phyloP scores from a whole-genome alignment of 768 basidiomycete species.

The Suillus spraguei region DNA sequence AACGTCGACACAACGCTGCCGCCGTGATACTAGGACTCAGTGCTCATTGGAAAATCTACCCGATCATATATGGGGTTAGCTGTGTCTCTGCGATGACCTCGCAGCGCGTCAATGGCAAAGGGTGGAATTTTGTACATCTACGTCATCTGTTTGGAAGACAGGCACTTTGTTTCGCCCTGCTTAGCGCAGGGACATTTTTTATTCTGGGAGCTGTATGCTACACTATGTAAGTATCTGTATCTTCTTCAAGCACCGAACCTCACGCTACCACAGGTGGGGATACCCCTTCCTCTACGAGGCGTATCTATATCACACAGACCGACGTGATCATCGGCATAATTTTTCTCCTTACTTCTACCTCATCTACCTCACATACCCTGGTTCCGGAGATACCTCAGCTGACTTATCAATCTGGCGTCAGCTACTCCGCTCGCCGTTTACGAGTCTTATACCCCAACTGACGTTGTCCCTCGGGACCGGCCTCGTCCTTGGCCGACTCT shows the following conservation, averaged over 20 bases:
- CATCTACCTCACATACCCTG: conserved; percentile 84
- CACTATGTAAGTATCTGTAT: conserved; percentile 58
- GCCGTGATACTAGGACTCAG: conserved; percentile 79
- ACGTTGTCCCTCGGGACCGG: conserved; percentile 70
- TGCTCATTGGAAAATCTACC: conserved; percentile 98
- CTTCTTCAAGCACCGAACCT: conserved; percentile 3
- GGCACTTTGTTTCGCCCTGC: conserved; percentile 63
- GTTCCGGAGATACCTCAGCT: conserved; percentile 18
- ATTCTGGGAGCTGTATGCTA: conserved; percentile 68
- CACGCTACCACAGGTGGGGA: conserved; percentile 73
- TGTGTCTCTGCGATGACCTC: conserved; percentile 47
- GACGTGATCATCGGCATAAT: conserved; percentile 96
- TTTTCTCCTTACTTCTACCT: conserved; percentile 98
- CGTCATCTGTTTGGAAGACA: conserved; percentile 47
- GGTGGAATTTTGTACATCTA: conserved; percentile 30
- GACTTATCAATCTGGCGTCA: conserved; percentile 39
- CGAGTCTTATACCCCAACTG: conserved; percentile 87
- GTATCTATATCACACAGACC: conserved; percentile 88
- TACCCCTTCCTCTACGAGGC: conserved; percentile 89
- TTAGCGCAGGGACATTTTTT: conserved; percentile 72
- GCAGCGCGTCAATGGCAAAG: conserved; percentile 25
- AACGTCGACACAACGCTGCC: conserved; percentile 60
- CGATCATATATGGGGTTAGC: conserved; percentile 85
- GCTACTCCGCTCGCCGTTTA: conserved; percentile 69
- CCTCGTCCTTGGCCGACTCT: conserved; percentile 62